These are phyloP conservation scores for Sugiyamaella qingdaonensis DNA, from an alignment of 805 yeast species.

Conservation along the genomic window DNA sequence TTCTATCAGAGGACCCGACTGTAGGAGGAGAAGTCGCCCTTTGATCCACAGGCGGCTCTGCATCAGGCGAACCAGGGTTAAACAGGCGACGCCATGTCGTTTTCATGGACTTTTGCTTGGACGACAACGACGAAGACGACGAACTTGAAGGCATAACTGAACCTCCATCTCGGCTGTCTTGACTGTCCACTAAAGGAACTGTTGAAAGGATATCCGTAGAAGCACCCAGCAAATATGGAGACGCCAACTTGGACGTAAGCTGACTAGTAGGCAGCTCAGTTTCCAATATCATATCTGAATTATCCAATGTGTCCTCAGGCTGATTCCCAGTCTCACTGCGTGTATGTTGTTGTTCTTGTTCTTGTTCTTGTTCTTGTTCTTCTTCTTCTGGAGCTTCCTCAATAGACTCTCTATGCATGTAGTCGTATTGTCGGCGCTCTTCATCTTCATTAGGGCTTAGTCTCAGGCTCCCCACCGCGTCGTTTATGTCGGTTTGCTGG, in stretches of 20 bases:
- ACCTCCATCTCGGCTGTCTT: background rate
- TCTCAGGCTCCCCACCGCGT: background rate
- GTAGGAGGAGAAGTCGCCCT: constrained; percentile 2
- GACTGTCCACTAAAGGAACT: background rate
- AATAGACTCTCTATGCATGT: background rate
- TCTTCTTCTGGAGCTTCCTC: background rate
- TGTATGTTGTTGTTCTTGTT: no score
- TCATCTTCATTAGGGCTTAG: background rate
- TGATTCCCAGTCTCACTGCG: no score
- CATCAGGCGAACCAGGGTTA: constrained; percentile 3
- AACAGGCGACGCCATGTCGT: constrained; percentile 14
- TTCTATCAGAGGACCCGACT: constrained; percentile 9
- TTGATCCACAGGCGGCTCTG: background rate
- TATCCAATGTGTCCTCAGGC: background rate
- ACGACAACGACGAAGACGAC: background rate
- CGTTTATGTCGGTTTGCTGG: background rate
- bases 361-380: no score
- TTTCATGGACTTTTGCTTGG: constrained; percentile 7
- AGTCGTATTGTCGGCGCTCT: background rate
- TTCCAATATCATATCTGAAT: background rate
- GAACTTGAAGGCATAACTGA: background rate
- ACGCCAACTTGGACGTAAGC: background rate
- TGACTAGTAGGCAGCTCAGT: background rate
- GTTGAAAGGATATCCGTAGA: constrained; percentile 8
- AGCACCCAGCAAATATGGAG: constrained; percentile 8